These are phyloP conservation scores for Aspergillus kassunensis DNA, from an alignment of 495 filamentous ascomycete genomes.

Conservation along the genomic window DNA sequence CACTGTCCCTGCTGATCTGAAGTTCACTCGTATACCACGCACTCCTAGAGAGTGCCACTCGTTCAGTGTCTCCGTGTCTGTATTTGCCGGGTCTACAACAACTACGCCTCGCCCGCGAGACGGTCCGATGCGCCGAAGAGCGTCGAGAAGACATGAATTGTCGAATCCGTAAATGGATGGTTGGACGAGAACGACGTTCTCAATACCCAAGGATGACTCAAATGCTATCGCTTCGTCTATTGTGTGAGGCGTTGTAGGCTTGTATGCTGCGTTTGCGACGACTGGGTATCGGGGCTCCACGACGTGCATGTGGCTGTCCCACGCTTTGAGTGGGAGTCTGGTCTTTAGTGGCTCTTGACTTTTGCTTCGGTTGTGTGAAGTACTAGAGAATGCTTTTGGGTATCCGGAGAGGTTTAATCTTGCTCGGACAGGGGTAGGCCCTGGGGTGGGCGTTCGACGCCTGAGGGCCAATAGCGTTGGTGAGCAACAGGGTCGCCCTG, in stretches of 20 bases:
- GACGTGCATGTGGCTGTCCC: conserved; percentile 55
- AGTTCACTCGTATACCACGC: conserved; percentile 49
- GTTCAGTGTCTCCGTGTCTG: conserved; percentile 28
- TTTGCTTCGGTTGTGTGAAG: neutral
- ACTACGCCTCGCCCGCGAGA: conserved; percentile 46
- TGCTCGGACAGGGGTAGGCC: neutral
- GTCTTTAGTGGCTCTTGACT: conserved; percentile 16
- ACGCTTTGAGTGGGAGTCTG: conserved; percentile 35
- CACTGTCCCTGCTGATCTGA: conserved; percentile 41
- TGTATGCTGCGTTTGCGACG: conserved; percentile 33
- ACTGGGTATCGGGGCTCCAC: conserved; percentile 43
- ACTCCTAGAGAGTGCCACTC: conserved; percentile 48
- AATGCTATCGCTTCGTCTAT: conserved; percentile 38
- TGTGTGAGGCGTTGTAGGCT: conserved; percentile 34
- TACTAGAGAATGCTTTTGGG: neutral
- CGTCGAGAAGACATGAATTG: conserved; percentile 50
- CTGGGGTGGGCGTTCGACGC: neutral
- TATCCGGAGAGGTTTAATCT: neutral
- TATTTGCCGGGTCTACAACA: conserved; percentile 42
- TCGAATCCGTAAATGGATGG: conserved; percentile 50
- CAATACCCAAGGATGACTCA: conserved; percentile 34
- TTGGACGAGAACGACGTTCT: conserved; percentile 48
- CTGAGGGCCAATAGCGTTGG: neutral
- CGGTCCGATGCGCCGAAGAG: conserved; percentile 36
- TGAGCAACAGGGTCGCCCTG: neutral